Conservation (phyloP, 106 monocot species). For the Amphibolis antarctica region DNA sequence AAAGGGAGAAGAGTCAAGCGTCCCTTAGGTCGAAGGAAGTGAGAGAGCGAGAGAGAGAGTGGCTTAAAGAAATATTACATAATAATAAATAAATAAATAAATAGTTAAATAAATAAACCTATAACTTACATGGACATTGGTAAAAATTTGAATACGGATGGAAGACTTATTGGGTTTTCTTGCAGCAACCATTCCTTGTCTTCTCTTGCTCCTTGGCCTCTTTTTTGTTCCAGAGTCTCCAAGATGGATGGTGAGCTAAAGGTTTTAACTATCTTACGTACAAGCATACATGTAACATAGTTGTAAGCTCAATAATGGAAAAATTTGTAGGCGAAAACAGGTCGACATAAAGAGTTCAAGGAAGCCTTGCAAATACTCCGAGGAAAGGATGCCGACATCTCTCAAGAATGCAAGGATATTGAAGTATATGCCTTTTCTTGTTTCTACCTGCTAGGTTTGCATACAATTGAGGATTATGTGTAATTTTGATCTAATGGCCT, state of each 20-base stretch:
- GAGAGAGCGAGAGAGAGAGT: too few relatives aligned
- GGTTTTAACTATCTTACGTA: not conserved
- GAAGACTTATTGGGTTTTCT: not conserved
- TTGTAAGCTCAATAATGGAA: not conserved
- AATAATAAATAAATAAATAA: not conserved
- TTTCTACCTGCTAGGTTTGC: not conserved
- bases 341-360: slow-evolving; percentile 41
- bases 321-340: slow-evolving; percentile 39
- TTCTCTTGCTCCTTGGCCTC: slow-evolving; percentile 47
- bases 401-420: slow-evolving; percentile 52
- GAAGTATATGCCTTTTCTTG: slow-evolving; percentile 25
- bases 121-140: too few relatives aligned
- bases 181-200: slow-evolving; percentile 45
- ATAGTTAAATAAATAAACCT: too few relatives aligned
- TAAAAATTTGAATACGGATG: not conserved
- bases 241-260: slow-evolving; percentile 60
- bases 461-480: not conserved
- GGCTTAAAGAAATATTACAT: not conserved
- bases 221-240: slow-evolving; percentile 77
- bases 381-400: slow-evolving; percentile 55
- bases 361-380: slow-evolving; percentile 33
- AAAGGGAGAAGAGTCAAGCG: too few relatives aligned
- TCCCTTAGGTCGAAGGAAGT: too few relatives aligned
- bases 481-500: not conserved
- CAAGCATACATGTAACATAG: not conserved